phyloP scores from a whole-genome alignment of 331 rosid species.

The Telfairia occidentalis region DNA sequence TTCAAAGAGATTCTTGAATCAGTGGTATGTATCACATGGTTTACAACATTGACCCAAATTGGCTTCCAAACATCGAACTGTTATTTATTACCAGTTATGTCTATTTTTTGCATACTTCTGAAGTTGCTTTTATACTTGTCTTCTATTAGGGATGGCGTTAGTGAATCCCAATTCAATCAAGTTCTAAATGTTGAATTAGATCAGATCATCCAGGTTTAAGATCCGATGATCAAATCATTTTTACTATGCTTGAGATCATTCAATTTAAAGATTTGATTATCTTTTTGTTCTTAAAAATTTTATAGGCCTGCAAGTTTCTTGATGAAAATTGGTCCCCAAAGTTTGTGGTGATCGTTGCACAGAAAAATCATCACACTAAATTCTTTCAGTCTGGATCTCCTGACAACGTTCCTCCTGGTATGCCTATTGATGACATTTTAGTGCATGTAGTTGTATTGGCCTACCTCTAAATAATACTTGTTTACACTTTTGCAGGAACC shows the following conservation, averaged over 20 bases:
- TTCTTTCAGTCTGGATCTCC: conserved; percentile 65
- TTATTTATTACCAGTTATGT: background rate
- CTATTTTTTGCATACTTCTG: background rate
- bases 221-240: background rate
- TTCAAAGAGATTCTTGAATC: background rate
- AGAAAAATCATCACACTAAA: conserved; percentile 87
- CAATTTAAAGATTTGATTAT: background rate
- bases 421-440: background rate
- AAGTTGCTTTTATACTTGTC: background rate
- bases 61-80: background rate
- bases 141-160: conserved; percentile 75
- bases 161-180: conserved; percentile 87
- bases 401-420: conserved; percentile 90
- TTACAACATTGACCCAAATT: background rate
- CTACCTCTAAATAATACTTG: background rate
- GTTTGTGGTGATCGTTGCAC: conserved; percentile 75
- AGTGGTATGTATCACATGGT: background rate
- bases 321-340: conserved; percentile 82
- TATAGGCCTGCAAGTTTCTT: conserved; percentile 75
- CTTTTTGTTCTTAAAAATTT: background rate
- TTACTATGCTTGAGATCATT: background rate
- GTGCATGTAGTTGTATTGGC: background rate
- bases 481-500: conserved; percentile 41
- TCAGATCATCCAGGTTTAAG: conserved; percentile 65
- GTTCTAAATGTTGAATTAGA: conserved; percentile 69